These are phyloP conservation scores for Tritrichomonas musculus DNA, from an alignment of 208 protist genomes.

Conservation along the genomic window DNA sequence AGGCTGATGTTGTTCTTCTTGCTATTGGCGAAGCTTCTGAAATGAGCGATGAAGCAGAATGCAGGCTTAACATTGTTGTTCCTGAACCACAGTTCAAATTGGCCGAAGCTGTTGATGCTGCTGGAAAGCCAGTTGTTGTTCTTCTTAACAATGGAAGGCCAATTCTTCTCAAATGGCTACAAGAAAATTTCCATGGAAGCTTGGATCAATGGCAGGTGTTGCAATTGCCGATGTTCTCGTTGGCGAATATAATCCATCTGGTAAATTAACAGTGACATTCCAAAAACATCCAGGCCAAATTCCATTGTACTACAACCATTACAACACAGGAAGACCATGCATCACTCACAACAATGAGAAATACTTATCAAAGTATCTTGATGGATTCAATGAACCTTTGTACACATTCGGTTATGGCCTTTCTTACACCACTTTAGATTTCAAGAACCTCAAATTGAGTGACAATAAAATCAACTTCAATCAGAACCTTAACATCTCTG, in stretches of 20 bases:
- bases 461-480: neutral
- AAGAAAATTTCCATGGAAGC: neutral
- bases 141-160: conserved; percentile 37
- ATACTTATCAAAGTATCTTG: conserved; percentile 44
- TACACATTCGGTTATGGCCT: conserved; percentile 49
- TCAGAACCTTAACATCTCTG: neutral
- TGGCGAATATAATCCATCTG: conserved; percentile 36
- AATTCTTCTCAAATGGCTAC: conserved; percentile 31
- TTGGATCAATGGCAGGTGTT: conserved; percentile 37
- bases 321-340: too few relatives aligned
- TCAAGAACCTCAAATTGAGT: neutral
- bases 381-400: neutral
- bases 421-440: conserved; percentile 40
- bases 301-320: neutral
- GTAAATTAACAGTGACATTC: conserved; percentile 43
- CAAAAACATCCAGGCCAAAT: neutral
- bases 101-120: neutral
- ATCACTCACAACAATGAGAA: conserved; percentile 16
- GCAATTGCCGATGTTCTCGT: conserved; percentile 44
- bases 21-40: neutral
- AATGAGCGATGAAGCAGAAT: neutral
- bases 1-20: conserved; percentile 31
- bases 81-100: neutral
- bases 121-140: conserved; percentile 29
- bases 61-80: conserved; percentile 33